Evolutionary conservation across 1,139 yeast species (phyloP).

Genomic region (Candida gigantensis): DNA sequence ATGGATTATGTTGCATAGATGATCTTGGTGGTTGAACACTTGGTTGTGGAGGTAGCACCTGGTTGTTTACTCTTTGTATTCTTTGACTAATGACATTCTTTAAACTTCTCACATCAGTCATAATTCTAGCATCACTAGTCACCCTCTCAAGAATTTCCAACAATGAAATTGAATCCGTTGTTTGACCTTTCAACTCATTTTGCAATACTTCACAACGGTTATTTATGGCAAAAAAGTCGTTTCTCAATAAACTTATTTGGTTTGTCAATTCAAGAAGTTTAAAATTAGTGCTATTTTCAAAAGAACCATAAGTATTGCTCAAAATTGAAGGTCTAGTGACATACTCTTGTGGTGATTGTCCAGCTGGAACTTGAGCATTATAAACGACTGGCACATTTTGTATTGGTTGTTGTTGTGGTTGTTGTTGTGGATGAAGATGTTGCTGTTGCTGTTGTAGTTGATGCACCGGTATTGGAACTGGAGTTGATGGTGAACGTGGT

Average conservation of each 20-base stretch:
- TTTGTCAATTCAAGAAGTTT: constrained; percentile 44
- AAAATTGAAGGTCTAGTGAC: constrained; percentile 5
- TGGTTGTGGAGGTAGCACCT: constrained; percentile 2
- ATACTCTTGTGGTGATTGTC: constrained; percentile 14
- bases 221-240: constrained; percentile 34
- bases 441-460: constrained; percentile 8
- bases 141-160: constrained; percentile 46
- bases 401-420: constrained; percentile 9
- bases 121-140: constrained; percentile 4
- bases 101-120: constrained; percentile 8
- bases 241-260: constrained; percentile 33
- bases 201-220: constrained; percentile 48
- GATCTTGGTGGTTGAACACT: constrained; percentile 9
- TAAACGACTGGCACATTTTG: constrained; percentile 6
- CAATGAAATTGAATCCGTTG: constrained; percentile 49
- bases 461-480: constrained; percentile 4
- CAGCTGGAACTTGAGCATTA: constrained; percentile 3
- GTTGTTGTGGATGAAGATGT: constrained; percentile 9
- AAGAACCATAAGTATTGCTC: constrained; percentile 17
- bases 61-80: constrained; percentile 7
- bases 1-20: constrained; percentile 1
- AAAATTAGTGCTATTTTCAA: constrained; percentile 29
- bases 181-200: constrained; percentile 48
- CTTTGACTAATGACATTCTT: constrained; percentile 8
- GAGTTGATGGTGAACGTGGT: constrained; percentile 7